Percentiles rank a stretch among this genome's conserved stretches.
Evolutionary conservation across 2,329 filamentous ascomycete species (phyloP).

Genomic region (Colletotrichum salicis): DNA sequence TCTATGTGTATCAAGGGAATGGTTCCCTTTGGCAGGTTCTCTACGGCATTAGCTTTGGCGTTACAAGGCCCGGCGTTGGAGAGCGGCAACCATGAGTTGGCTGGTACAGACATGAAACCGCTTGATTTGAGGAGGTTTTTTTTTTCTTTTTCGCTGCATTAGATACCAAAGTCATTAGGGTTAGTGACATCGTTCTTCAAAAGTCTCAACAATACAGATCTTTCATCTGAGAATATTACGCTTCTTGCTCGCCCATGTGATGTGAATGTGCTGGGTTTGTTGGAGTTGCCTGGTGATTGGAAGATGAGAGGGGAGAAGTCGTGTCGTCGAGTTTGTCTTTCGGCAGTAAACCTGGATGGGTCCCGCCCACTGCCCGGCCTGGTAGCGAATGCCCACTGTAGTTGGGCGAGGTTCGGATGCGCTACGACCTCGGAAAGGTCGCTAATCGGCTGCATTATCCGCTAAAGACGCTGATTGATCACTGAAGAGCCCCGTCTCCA

Average conservation of each 20-base stretch:
- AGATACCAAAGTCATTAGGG: constrained; percentile 31
- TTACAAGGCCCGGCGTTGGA: constrained; percentile 24
- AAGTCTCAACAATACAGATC: neutral
- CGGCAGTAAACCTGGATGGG: neutral
- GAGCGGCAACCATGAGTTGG: constrained; percentile 23
- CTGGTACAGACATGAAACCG: constrained; percentile 29
- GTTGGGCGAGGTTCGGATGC: neutral
- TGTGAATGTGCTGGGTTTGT: neutral
- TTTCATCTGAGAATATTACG: neutral
- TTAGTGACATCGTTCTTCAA: neutral
- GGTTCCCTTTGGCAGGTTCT: neutral
- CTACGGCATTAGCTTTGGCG: neutral
- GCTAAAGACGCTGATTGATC: neutral
- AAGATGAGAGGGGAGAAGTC: neutral
- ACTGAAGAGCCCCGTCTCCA: neutral
- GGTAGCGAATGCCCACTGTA: constrained; percentile 14
- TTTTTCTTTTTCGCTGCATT: constrained; percentile 1
- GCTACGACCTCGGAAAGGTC: constrained; percentile 15
- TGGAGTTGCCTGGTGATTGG: neutral
- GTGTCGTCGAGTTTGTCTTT: neutral
- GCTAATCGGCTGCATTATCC: neutral
- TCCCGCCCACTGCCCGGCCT: neutral
- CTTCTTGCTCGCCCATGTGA: neutral
- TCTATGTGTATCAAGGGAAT: neutral
- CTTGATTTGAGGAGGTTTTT: constrained; percentile 24